Evolutionary conservation across 1,284 basidiomycete species (phyloP), one percentile per base, ranked within the genome.

Genomic region (Neolentinus lepideus): DNA sequence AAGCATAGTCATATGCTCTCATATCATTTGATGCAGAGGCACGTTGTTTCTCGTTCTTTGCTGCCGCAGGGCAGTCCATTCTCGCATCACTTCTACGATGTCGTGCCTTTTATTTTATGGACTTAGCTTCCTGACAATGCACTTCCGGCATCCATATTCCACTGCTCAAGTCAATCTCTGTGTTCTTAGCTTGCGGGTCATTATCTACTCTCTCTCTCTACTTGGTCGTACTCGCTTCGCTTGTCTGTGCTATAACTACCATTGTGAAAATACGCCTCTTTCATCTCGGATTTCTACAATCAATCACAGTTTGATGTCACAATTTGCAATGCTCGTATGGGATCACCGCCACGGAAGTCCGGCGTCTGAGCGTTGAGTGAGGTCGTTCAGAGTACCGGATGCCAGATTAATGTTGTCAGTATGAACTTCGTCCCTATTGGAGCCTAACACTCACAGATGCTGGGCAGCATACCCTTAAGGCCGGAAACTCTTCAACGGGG

Each of bases 171-270:
- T 43, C 8, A 43, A 43, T 43, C 38, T 43, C 16, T 43, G 38
- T 43, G 38, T n/a, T 43, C 38, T 43, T 21, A 43, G 38, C 19
- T 43, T 16, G 38, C 19, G 38, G 38, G 38, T 43, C 38, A 43
- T 43, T 43, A 43, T 43, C 38, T 43, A 43, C 38, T 31, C 19
- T 50, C 47, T 50, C 19, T 50, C 47, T 50, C 47, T 50, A 25
- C 25, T 25, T 50, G 47, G 47, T 50, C 27, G 14, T 26, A 26
- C 9, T 50, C 47, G 47, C 47, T 50, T 29, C 27, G 27, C 47
- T 50, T 50, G 47, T 50, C 27, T 50, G 47, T 50, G 47, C 47
- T 50, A 50, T 50, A 50, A 22, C 47, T 26, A 43, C 38, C 38
- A 43, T 43, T 43, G 38, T 43, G 38, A 43, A 43, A 43, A 43